Base-by-base conservation (phyloP, 2,329 filamentous ascomycete genomes). In the Penicillium polonicum region DNA sequence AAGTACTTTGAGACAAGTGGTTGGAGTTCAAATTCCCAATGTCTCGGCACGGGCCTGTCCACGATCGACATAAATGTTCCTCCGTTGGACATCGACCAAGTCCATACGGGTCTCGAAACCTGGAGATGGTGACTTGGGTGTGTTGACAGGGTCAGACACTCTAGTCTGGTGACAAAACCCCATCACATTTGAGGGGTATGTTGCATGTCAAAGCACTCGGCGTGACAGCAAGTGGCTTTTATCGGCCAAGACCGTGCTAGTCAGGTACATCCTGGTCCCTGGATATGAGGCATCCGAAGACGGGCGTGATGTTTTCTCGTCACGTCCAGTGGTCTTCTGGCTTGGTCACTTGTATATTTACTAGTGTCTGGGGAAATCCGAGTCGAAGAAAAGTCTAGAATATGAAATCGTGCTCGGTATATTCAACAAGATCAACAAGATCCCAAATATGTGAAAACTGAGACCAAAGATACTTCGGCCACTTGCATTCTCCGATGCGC, bases 401-500 rank as follows among this genome's bases (percentile, higher is more conserved):
- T 21, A 35, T 25, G 9, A 2, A 13, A 12, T 21, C 9, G 8
- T 45, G n/a, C 7, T 31, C 2, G 15, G 8, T 23, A 21, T 33
- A 35, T 55, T 19, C 3, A 31, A 44, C 23, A 23, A 21, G 8
- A 23, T 19, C 5, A 31, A 48, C 23, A 23, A 21, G 8, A 23
- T 42, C 17, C 8, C 35, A 44, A 9, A 10, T 35, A 33, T 45
- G 39, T 35, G 29, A 44, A 8, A 45, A 15, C 8, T 9, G 25
- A 21, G 36, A 39, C 25, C 10, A 12, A 27, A 36, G 31, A 46
- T 36, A n/a, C 17, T 35, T 39, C 43, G 25, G 36, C 45, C 12
- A 23, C 4, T 31, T 19, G 42, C 60, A 60, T 60, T 57, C 58
- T 52, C 50, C 54, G 57, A 53, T 46, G 25, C 25, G 25, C 36